Percentiles rank a stretch among this genome's conserved stretches.
These are phyloP conservation scores for Peronosclerospora sorghi DNA, from an alignment of 352 stramenopile genomes.

Conservation along the genomic window DNA sequence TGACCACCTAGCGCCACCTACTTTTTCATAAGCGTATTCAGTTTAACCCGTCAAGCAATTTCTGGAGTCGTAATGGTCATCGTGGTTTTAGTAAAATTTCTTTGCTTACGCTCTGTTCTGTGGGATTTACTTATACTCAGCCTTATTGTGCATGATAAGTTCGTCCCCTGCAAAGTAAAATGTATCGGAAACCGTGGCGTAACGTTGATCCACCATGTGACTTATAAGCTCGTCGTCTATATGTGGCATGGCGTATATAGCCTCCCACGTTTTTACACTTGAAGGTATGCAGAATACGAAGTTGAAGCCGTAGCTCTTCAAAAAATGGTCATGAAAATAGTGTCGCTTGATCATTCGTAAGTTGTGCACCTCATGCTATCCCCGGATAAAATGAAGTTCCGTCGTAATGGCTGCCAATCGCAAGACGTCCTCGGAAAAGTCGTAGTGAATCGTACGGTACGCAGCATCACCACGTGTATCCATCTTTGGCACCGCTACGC, in stretches of 20 bases:
- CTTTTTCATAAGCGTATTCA: slow-evolving; percentile 47
- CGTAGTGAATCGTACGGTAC: slow-evolving; percentile 91
- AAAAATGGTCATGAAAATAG: slow-evolving; percentile 91
- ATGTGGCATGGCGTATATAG: slow-evolving; percentile 89
- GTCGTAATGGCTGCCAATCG: slow-evolving; percentile 84
- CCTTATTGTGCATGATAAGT: slow-evolving; percentile 95
- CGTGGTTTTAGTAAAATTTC: slow-evolving; percentile 83
- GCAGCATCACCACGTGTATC: slow-evolving; percentile 81
- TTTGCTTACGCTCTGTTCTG: slow-evolving; percentile 87
- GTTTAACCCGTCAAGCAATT: slow-evolving; percentile 33
- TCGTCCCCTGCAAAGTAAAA: slow-evolving; percentile 95
- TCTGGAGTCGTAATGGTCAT: slow-evolving; percentile 68
- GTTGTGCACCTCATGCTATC: slow-evolving; percentile 78
- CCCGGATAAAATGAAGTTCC: slow-evolving; percentile 89
- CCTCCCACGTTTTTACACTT: slow-evolving; percentile 93
- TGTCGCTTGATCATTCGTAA: slow-evolving; percentile 95
- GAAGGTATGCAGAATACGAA: slow-evolving; percentile 95
- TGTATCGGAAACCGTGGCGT: slow-evolving; percentile 89
- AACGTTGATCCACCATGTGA: slow-evolving; percentile 90
- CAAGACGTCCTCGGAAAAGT: slow-evolving; percentile 90
- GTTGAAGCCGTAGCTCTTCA: slow-evolving; percentile 93
- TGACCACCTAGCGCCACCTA: slow-evolving; percentile 66
- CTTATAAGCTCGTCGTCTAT: slow-evolving; percentile 90
- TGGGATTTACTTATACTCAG: slow-evolving; percentile 89
- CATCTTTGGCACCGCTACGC: slow-evolving; percentile 70